Percentiles rank a stretch among this genome's conserved stretches.
These are phyloP conservation scores for Balakata baccata DNA, from an alignment of 345 rosid species.

Conservation along the genomic window DNA sequence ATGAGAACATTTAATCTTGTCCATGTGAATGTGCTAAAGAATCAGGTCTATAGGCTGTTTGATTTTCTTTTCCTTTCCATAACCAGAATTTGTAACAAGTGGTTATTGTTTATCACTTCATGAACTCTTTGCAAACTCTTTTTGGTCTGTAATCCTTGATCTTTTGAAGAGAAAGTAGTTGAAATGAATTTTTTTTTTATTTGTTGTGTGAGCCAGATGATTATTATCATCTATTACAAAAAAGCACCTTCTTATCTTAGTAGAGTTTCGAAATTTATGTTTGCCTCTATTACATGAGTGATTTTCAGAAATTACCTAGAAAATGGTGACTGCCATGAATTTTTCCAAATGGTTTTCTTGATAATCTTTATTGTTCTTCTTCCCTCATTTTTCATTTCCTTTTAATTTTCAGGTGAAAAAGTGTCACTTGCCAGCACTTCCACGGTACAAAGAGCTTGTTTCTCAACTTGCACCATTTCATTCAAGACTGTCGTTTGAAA, in stretches of 20 bases:
- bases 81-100: not conserved
- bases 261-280: not conserved
- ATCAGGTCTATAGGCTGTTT: conserved; percentile 53
- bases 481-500: conserved; percentile 53
- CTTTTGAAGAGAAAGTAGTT: not conserved
- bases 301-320: not conserved
- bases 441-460: conserved; percentile 65
- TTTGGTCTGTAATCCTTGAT: not conserved
- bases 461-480: conserved; percentile 73
- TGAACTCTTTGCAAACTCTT: not conserved
- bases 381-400: not conserved
- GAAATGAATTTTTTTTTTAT: not conserved
- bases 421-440: conserved; percentile 59
- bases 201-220: not conserved
- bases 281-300: not conserved
- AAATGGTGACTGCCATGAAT: not conserved
- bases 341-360: not conserved
- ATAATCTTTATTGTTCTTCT: not conserved
- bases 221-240: not conserved
- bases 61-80: not conserved
- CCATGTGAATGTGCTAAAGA: conserved; percentile 63
- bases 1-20: conserved; percentile 74
- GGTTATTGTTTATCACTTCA: not conserved
- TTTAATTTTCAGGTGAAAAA: conserved; percentile 45
- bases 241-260: not conserved